Evolutionary conservation across 768 basidiomycete genomes (phyloP).

Genomic region (Aureoboletus auriporus): DNA sequence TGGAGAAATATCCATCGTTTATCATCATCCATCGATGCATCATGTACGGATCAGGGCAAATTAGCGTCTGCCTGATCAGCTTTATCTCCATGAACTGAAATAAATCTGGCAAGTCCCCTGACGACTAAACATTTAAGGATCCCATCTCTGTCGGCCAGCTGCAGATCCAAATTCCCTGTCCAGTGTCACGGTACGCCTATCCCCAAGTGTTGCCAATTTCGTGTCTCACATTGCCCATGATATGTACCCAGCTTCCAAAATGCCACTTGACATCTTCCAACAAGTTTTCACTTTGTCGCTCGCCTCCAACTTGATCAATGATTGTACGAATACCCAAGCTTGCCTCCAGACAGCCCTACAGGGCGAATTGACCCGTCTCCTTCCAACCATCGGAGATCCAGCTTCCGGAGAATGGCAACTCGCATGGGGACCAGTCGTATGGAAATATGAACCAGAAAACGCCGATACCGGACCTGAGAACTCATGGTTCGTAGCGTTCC

Average conservation of each 20-base stretch:
- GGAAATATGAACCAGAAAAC: constrained; percentile 8
- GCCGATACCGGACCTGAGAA: constrained; percentile 12
- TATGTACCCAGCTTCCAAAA: background rate
- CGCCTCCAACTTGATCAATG: constrained; percentile 48
- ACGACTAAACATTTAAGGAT: background rate
- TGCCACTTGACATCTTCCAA: background rate
- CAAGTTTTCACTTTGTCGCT: constrained; percentile 13
- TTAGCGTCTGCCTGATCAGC: background rate
- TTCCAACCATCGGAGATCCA: background rate
- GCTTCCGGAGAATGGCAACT: constrained; percentile 5
- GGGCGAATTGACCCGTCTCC: background rate
- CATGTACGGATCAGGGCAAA: too few relatives aligned
- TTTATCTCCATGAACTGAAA: background rate
- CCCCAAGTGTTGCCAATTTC: background rate
- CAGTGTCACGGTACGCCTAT: background rate
- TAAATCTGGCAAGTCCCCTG: background rate
- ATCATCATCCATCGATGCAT: too few relatives aligned
- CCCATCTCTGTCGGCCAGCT: background rate
- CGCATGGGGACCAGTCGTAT: constrained; percentile 12
- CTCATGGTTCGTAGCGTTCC: constrained; percentile 11
- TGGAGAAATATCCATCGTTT: too few relatives aligned
- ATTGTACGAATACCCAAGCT: constrained; percentile 44
- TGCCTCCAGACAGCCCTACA: background rate
- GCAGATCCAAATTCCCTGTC: background rate
- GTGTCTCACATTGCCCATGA: background rate